Evolutionary conservation across 768 basidiomycete genomes (phyloP), one percentile per base, ranked within the genome.

Genomic region (Brasilioporus rufonigricans): DNA sequence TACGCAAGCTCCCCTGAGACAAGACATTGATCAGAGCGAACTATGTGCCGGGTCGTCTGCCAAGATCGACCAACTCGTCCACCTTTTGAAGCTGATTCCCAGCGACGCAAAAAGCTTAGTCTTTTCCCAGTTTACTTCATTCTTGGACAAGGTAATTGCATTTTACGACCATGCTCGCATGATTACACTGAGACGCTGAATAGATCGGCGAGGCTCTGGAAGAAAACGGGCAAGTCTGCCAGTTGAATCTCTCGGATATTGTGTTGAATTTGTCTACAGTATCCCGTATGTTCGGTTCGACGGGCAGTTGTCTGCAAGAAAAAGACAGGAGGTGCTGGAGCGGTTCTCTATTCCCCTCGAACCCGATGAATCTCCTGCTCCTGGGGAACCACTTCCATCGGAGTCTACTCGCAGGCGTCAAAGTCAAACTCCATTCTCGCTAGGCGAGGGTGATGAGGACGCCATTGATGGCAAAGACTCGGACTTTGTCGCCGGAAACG

Each of bases 111-210:
- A 95, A 69, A 87, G 87, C 3, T 74, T 95, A 3, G 91, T 95
- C 1, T 95, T 95, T 65, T 92, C 89, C 3, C 93, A 95, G 62
- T 95, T 93, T 63, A 95, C 91, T 4, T 80, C 83, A 3, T 93
- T 91, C 72, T 69, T 93, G 50, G 86, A 91, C 73, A 87, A 91
- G 74, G 91, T 87, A 56, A 46, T 26, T 29, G 31, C 39, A 4
- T 33, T 33, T 35, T 33, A 24, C 4, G 10, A 16, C 6, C 2
- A 26, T 29, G 19, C 0, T 33, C 2, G 27, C 26, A 18, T 46
- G 41, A 14, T 38, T 41, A 27, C 33, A 39, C 48, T 52, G 27
- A 57, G 53, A n/a, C 16, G 2, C n/a, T 40, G 36, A 13, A 31
- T 58, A 91, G 87, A 87, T 94, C 59, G 87, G 79, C 4, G 82